A percentile compares a stretch with the other conserved stretches of the same genome.
Conservation (phyloP, 352 stramenopile genomes). For the Ophiocytium majus region DNA sequence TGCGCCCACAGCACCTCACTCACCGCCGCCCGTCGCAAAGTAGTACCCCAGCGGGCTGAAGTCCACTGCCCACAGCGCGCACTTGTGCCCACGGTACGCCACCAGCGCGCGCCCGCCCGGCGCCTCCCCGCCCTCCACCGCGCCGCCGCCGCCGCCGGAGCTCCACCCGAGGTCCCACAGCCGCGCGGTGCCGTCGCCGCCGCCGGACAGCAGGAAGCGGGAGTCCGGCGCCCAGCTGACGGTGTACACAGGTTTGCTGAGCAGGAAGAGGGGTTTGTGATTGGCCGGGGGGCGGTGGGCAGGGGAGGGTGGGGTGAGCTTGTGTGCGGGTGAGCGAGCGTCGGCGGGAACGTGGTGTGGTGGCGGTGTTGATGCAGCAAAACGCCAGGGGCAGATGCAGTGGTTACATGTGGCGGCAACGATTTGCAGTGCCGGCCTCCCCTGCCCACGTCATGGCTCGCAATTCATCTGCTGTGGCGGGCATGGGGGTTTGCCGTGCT, state of each 20-base stretch:
- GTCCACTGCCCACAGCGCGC: slow-evolving; percentile 77
- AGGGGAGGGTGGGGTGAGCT: background rate
- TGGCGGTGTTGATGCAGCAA: too few species aligned
- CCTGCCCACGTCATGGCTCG: too few species aligned
- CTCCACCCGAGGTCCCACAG: slow-evolving; percentile 73
- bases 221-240: slow-evolving; percentile 77
- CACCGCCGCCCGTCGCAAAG: slow-evolving; percentile 71
- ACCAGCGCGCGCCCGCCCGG: background rate
- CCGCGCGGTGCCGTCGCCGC: slow-evolving; percentile 71
- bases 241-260: slow-evolving; percentile 68
- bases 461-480: too few species aligned
- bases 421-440: too few species aligned
- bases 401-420: too few species aligned
- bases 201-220: slow-evolving; percentile 73
- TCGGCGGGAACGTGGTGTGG: background rate
- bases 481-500: too few species aligned
- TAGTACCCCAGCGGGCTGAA: slow-evolving; percentile 80
- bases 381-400: too few species aligned
- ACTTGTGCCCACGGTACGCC: slow-evolving; percentile 22
- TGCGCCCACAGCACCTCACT: background rate
- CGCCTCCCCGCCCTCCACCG: background rate
- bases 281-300: background rate
- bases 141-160: slow-evolving; percentile 29
- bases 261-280: too few species aligned
- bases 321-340: background rate